These are phyloP conservation scores for Neonectria neomacrospora DNA, from an alignment of 2,329 filamentous ascomycete genomes.

Conservation along the genomic window DNA sequence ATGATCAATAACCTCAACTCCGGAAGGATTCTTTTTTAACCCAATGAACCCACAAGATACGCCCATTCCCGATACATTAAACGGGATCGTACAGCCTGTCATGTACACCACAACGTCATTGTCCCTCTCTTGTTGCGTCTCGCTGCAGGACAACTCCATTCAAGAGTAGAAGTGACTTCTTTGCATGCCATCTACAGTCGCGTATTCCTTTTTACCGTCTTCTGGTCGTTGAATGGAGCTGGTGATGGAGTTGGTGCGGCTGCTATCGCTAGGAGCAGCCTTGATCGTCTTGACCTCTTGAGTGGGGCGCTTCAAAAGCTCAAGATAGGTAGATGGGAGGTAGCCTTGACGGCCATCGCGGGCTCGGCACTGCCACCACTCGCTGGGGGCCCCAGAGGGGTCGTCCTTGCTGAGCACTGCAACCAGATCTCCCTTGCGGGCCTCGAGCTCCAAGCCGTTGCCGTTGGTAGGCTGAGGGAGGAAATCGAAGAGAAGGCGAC, in stretches of 20 bases:
- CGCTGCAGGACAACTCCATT: conserved; percentile 24
- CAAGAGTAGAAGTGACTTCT: conserved; percentile 69
- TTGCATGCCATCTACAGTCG: conserved; percentile 66
- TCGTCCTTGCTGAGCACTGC: conserved; percentile 94
- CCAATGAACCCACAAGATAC: conserved; percentile 40
- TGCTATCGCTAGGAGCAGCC: conserved; percentile 58
- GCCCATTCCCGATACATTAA: conserved; percentile 25
- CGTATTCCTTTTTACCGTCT: conserved; percentile 62
- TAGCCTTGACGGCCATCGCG: conserved; percentile 92
- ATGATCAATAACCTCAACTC: conserved; percentile 41
- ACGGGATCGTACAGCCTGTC: conserved; percentile 37
- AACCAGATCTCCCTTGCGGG: conserved; percentile 95
- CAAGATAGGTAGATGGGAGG: conserved; percentile 89
- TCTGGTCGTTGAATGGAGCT: conserved; percentile 53
- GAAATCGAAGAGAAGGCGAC: conserved; percentile 94
- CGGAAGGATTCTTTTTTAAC: conserved; percentile 39
- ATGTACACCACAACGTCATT: conserved; percentile 20
- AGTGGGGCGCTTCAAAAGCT: conserved; percentile 71
- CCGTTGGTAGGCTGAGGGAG: conserved; percentile 76
- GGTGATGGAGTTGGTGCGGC: conserved; percentile 62
- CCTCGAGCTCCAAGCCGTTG: conserved; percentile 81
- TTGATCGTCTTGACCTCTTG: conserved; percentile 64
- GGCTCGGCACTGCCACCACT: conserved; percentile 97
- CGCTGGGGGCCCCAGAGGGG: conserved; percentile 88
- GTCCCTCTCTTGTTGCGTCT: conserved; percentile 11